Evolutionary conservation across 345 rosid species (phyloP), one percentile per base, ranked within the genome.

Genomic region (Gossypium sturtianum): DNA sequence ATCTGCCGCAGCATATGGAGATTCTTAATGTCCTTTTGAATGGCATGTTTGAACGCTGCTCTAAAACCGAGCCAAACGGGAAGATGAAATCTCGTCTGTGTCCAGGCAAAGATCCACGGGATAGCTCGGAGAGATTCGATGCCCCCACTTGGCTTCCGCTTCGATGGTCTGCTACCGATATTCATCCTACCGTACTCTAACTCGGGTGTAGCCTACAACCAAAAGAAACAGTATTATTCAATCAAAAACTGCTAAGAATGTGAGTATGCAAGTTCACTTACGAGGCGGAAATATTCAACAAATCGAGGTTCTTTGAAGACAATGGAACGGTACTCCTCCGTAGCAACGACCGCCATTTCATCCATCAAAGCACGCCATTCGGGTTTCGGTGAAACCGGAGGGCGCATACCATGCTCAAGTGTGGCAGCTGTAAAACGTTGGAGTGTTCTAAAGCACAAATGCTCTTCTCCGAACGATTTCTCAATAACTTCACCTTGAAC

Each of bases 91-190:
- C 99, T 88, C 27, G 98, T 95, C 74, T 95, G 99, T 0, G 99
- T 93, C 99, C 99, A 95, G 5, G 99, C 99, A 88, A 95, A 95
- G 77, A 95, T 91, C 99, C 99, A 95, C 12, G 99, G 99, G 79
- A 95, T 95, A 51, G 99, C 99, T 69, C 99, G 91, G 10, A 95
- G 97, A 69, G 97, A 88, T 81, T 91, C 97, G 1, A 95, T 95
- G 41, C 99, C 99, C 34, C 97, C 97, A 57, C 97, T 93, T 19
- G 97, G 97, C 83, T 91, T 93, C 77, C 97, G 70, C 86, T 93
- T 96, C n/a, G 99, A 89, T 47, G 99, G 98, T 70, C 98, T 88
- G 64, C 99, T 96, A 73, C 99, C 99, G 12, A 96, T 96, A 84
- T 96, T 96, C 97, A 96, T 91, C 77, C 97, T 87, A 62, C 99